These are phyloP conservation scores for Gypsophila paniculata DNA, from an alignment of 179 eudicot species.

Conservation along the genomic window DNA sequence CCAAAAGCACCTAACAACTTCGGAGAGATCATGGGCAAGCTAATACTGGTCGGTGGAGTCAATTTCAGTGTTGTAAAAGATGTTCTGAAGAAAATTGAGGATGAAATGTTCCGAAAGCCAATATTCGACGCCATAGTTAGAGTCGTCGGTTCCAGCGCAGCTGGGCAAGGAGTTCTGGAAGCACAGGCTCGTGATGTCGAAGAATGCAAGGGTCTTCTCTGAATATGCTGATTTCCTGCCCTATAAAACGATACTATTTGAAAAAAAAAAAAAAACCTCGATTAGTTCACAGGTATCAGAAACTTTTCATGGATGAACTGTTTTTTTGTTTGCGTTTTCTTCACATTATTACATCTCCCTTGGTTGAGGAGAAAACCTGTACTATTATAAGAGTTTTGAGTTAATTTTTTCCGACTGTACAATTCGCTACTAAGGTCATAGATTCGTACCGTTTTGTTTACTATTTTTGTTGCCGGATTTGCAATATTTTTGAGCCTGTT, in stretches of 20 bases:
- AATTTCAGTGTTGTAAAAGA: slow-evolving; percentile 62
- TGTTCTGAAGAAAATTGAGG: slow-evolving; percentile 59
- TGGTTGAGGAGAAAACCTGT: slow-evolving; percentile 33
- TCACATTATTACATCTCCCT: slow-evolving; percentile 17
- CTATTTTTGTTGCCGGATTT: slow-evolving; percentile 8
- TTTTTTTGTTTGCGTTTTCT: slow-evolving; percentile 21
- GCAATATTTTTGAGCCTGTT: slow-evolving; percentile 24
- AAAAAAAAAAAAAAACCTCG: neutral
- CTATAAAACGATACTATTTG: slow-evolving; percentile 21
- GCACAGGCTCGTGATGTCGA: slow-evolving; percentile 62
- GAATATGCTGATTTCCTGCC: slow-evolving; percentile 20
- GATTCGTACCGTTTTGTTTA: slow-evolving; percentile 16
- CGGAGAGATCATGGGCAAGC: slow-evolving; percentile 69
- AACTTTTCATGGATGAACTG: slow-evolving; percentile 23
- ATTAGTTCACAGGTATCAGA: slow-evolving; percentile 18
- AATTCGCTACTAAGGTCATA: slow-evolving; percentile 39
- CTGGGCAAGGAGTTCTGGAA: slow-evolving; percentile 50
- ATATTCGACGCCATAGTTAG: slow-evolving; percentile 47
- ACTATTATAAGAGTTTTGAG: slow-evolving; percentile 33
- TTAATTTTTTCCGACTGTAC: slow-evolving; percentile 41
- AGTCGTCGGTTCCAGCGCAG: slow-evolving; percentile 39
- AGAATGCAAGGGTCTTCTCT: slow-evolving; percentile 63
- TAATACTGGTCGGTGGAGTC: slow-evolving; percentile 53
- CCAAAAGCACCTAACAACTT: slow-evolving; percentile 85
- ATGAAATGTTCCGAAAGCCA: slow-evolving; percentile 49